phyloP scores from a whole-genome alignment of 1,284 basidiomycete genomes.

The Cryptococcus floricola region DNA sequence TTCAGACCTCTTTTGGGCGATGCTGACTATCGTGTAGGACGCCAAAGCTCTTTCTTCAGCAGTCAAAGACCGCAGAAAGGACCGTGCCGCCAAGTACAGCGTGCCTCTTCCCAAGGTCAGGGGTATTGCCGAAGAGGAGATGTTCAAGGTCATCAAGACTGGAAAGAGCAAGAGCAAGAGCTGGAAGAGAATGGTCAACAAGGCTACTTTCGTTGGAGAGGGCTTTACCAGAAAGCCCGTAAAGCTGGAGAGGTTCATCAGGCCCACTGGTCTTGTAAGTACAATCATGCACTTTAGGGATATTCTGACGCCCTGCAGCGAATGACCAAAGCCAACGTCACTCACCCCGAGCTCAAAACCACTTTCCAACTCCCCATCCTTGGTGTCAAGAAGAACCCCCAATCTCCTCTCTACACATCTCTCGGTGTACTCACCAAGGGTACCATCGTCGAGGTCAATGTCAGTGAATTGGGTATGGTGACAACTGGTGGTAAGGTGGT shows the following conservation, averaged over 20 bases:
- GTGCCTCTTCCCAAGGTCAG: slow-evolving; percentile 95
- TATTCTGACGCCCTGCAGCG: slow-evolving; percentile 50
- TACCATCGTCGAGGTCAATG: slow-evolving; percentile 97
- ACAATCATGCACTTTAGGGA: neutral
- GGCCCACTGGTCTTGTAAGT: slow-evolving; percentile 79
- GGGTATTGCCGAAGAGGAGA: slow-evolving; percentile 98
- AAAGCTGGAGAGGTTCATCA: slow-evolving; percentile 97
- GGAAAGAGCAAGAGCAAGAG: slow-evolving; percentile 95
- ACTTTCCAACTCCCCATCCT: slow-evolving; percentile 99
- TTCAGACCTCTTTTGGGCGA: neutral
- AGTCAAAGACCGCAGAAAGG: slow-evolving; percentile 98
- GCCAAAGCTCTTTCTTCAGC: slow-evolving; percentile 96
- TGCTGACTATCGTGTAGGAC: slow-evolving; percentile 52
- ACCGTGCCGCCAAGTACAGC: slow-evolving; percentile 97
- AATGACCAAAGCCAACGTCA: slow-evolving; percentile 98
- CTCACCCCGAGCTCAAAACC: slow-evolving; percentile 96
- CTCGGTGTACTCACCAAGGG: slow-evolving; percentile 92
- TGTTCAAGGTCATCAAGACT: slow-evolving; percentile 99
- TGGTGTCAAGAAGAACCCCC: slow-evolving; percentile 99
- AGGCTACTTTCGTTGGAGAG: slow-evolving; percentile 97
- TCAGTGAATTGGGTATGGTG: slow-evolving; percentile 94
- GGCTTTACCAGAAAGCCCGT: slow-evolving; percentile 98
- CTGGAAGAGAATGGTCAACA: slow-evolving; percentile 99
- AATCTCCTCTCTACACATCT: slow-evolving; percentile 91
- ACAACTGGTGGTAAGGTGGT: slow-evolving; percentile 93